A percentile compares a stretch with the other conserved stretches of the same genome.
phyloP scores from a whole-genome alignment of 805 yeast species.

The Tetrapisispora nanseiensis region DNA sequence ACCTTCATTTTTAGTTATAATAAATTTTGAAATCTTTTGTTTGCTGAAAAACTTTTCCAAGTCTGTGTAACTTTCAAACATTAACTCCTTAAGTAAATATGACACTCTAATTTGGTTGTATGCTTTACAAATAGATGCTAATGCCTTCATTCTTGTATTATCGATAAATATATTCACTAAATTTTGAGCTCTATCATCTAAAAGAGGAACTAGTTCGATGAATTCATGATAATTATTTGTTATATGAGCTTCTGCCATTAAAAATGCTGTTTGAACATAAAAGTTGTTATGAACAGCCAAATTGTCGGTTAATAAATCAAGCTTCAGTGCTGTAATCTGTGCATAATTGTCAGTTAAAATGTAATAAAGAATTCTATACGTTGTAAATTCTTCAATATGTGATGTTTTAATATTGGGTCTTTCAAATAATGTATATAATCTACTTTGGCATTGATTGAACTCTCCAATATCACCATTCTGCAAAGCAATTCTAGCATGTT shows the following conservation, averaged over 20 bases:
- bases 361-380: slow-evolving; percentile 66
- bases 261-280: slow-evolving; percentile 21
- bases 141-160: slow-evolving; percentile 48
- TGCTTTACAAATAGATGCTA: slow-evolving; percentile 46
- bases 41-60: slow-evolving; percentile 35
- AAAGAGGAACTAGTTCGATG: slow-evolving; percentile 34
- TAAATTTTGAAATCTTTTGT: slow-evolving; percentile 30
- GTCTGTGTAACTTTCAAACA: slow-evolving; percentile 33
- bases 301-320: slow-evolving; percentile 13
- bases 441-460: slow-evolving; percentile 89
- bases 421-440: slow-evolving; percentile 55
- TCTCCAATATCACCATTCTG: slow-evolving; percentile 83
- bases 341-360: slow-evolving; percentile 56
- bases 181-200: slow-evolving; percentile 35
- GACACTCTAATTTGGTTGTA: slow-evolving; percentile 40
- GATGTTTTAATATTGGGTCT: slow-evolving; percentile 30
- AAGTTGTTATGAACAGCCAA: slow-evolving; percentile 11
- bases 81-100: slow-evolving; percentile 32
- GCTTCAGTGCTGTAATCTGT: slow-evolving; percentile 19
- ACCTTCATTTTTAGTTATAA: slow-evolving; percentile 24
- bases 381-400: slow-evolving; percentile 48
- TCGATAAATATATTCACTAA: slow-evolving; percentile 45
- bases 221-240: slow-evolving; percentile 45
- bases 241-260: slow-evolving; percentile 25
- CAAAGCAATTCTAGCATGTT: slow-evolving; percentile 80